Conservation (phyloP, 441 rosid species). For the Kokia cookei region DNA sequence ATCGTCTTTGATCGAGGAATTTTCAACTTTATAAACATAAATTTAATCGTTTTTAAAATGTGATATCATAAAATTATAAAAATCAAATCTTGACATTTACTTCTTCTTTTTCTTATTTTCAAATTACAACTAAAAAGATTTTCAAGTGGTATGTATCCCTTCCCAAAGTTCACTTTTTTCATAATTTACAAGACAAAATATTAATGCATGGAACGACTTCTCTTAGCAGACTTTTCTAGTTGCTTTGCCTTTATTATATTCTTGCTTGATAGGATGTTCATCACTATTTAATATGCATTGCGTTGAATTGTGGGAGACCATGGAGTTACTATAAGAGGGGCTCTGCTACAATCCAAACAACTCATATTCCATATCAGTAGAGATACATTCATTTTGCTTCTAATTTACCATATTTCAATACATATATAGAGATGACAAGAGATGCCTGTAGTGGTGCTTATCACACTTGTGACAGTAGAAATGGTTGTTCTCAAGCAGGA, state of each 20-base stretch:
- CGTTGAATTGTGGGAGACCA: constrained; percentile 29
- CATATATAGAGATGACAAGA: constrained; percentile 21
- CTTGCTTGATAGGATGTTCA: constrained; percentile 20
- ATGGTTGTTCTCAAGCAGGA: constrained; percentile 30
- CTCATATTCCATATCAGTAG: neutral
- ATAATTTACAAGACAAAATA: neutral
- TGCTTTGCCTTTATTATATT: constrained; percentile 17
- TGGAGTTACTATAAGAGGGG: constrained; percentile 40
- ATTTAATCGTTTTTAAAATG: no score
- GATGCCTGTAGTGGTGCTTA: constrained; percentile 24
- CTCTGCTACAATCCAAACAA: constrained; percentile 22
- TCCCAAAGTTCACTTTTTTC: neutral
- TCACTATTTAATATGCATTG: constrained; percentile 41
- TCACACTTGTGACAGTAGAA: constrained; percentile 33
- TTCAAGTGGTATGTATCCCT: no score
- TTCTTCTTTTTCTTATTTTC: no score
- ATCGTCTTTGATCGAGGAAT: constrained; percentile 33
- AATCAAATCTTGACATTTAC: neutral
- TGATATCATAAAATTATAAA: neutral
- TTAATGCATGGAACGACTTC: constrained; percentile 40
- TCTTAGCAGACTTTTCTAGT: constrained; percentile 35
- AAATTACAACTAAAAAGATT: no score
- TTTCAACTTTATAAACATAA: neutral
- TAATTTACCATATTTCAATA: neutral
- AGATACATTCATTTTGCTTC: neutral